Conservation (phyloP, 73 alveolate genomes). For the Paramecium biaurelia region DNA sequence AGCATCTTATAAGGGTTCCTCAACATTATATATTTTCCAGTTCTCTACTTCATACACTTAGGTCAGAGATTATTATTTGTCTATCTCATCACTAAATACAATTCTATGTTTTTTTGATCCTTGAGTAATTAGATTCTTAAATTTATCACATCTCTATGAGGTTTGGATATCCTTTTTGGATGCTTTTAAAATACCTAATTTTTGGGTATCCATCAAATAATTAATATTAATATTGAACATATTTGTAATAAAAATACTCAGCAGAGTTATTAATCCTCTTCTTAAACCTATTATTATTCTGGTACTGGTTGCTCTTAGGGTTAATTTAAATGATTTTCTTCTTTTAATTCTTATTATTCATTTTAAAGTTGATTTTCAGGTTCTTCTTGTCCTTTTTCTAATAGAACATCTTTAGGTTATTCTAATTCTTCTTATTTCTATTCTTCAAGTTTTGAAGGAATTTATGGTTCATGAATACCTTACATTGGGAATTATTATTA, state of each 20-base stretch:
- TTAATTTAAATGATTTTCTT: neutral
- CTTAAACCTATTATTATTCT: neutral
- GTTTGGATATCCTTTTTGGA: neutral
- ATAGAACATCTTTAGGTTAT: neutral
- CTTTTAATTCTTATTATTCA: neutral
- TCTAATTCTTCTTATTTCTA: neutral
- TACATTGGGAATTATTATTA: neutral
- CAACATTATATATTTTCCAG: constrained; percentile 37
- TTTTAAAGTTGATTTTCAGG: neutral
- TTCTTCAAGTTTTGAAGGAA: neutral
- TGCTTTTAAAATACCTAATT: neutral
- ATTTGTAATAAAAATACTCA: neutral
- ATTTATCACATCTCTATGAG: neutral
- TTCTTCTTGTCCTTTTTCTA: neutral
- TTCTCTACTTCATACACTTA: constrained; percentile 30
- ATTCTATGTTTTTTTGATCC: constrained; percentile 8
- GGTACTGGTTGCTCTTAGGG: neutral
- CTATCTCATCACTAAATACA: neutral
- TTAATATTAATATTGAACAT: constrained; percentile 9
- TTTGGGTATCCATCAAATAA: neutral
- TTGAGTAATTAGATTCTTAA: neutral
- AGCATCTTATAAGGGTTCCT: neutral
- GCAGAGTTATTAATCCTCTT: neutral
- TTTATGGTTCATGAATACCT: neutral
- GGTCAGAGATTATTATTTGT: neutral